Percentiles rank a stretch among this genome's conserved stretches.
Evolutionary conservation across 2,329 filamentous ascomycete genomes (phyloP).

Genomic region (Pyricularia pennisetigena): DNA sequence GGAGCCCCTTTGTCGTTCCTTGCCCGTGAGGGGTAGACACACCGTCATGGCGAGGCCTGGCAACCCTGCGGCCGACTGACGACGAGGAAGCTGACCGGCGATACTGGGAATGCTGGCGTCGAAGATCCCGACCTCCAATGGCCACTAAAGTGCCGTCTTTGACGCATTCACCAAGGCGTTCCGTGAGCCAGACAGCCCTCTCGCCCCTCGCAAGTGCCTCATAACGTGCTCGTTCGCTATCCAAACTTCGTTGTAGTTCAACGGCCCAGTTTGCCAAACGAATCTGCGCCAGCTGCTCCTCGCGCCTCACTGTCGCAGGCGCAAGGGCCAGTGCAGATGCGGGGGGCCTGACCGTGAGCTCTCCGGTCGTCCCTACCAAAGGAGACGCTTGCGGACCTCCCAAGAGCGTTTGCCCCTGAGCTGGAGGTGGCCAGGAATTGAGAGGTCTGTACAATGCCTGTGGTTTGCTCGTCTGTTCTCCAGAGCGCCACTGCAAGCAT

Average conservation of each 20-base stretch:
- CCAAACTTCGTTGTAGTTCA: constrained; percentile 67
- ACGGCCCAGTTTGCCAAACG: constrained; percentile 73
- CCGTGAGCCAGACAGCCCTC: constrained; percentile 58
- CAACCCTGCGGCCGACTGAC: neutral
- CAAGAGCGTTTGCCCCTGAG: constrained; percentile 6
- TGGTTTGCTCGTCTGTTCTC: constrained; percentile 17
- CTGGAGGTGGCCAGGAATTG: constrained; percentile 8
- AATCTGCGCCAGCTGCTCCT: constrained; percentile 33
- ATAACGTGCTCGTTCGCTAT: constrained; percentile 62
- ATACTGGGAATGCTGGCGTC: neutral
- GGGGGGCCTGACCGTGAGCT: neutral
- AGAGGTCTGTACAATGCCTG: constrained; percentile 26
- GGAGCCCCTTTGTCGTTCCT: constrained; percentile 5
- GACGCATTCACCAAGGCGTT: constrained; percentile 56
- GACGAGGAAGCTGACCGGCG: neutral
- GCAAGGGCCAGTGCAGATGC: constrained; percentile 5
- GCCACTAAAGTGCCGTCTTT: constrained; percentile 53
- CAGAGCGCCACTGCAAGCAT: constrained; percentile 57
- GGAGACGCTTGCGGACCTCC: constrained; percentile 1
- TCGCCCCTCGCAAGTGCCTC: constrained; percentile 53
- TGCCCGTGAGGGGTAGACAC: neutral
- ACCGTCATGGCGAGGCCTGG: neutral
- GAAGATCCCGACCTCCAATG: constrained; percentile 15
- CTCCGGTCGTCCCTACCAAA: neutral
- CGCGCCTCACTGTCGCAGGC: constrained; percentile 14